These are phyloP conservation scores for Hemileia vastatrix DNA, from an alignment of 1,284 basidiomycete species.

Conservation along the genomic window DNA sequence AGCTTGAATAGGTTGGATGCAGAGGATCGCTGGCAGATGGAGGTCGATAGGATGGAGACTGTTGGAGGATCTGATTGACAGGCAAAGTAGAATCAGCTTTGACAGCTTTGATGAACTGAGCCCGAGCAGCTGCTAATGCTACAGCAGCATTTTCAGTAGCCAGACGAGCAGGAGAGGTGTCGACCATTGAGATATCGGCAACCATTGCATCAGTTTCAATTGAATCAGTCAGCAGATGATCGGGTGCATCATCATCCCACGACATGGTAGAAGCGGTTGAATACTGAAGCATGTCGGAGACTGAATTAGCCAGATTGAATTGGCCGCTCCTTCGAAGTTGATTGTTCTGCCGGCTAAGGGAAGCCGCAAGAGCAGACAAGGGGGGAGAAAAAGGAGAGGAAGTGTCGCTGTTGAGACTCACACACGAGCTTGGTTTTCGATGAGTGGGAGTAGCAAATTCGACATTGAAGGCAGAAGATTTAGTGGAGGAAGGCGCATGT, in stretches of 20 bases:
- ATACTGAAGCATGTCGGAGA: slow-evolving; percentile 8
- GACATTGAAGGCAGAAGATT: neutral
- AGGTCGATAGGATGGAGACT: neutral
- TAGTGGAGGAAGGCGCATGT: neutral
- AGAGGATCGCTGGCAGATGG: neutral
- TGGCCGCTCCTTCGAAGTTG: slow-evolving; percentile 5
- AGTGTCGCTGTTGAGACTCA: neutral
- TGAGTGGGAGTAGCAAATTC: neutral
- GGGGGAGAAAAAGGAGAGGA: slow-evolving; percentile 6
- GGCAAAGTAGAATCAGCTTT: slow-evolving; percentile 2
- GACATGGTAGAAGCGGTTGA: slow-evolving; percentile 7
- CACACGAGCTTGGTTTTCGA: neutral
- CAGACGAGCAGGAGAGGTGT: slow-evolving; percentile 5
- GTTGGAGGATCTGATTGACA: neutral
- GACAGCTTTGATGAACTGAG: slow-evolving; percentile 11
- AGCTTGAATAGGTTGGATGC: no score
- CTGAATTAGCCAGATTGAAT: neutral
- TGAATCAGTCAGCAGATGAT: slow-evolving; percentile 12
- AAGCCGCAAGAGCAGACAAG: slow-evolving; percentile 13
- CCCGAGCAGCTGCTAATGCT: slow-evolving; percentile 13
- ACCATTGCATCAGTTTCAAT: slow-evolving; percentile 21
- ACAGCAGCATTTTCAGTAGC: slow-evolving; percentile 8
- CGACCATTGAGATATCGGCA: slow-evolving; percentile 16
- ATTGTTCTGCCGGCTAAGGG: slow-evolving; percentile 10
- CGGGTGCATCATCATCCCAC: slow-evolving; percentile 18